Evolutionary conservation across 148 eudicot species (phyloP), one percentile per base, ranked within the genome.

Genomic region (Camellia sinensis): DNA sequence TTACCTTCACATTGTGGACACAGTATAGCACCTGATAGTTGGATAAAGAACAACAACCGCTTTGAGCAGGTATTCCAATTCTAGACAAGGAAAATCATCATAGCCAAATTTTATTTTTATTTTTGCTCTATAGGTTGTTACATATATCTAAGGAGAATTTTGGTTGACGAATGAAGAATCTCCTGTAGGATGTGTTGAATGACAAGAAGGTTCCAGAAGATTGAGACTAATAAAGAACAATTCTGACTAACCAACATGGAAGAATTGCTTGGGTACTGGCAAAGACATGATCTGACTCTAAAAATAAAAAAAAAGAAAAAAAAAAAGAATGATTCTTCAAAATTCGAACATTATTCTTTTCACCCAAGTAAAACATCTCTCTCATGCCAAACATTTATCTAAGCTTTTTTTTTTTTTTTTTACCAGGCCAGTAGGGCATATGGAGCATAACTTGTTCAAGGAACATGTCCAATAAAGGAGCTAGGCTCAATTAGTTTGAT

Each of bases 1-100:
- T 10, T n/a, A 8, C 91, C 91, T 78, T 83, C 10, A 71, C 91
- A 89, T 64, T 87, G 85, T 3, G 73, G 10, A 74, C 91, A 89
- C 19, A 40, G 10, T 63, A 76, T 18, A 41, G 76, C 76, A 85
- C 91, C 91, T 89, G 82, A 72, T 6, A 43, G 53, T 22, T 59
- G n/a, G 56, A 59, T 56, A 8, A 46, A 57, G 48, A 43, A 48
- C 11, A 48, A 64, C 13, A 67, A 78, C 53, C 7, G 29, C 48
- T 10, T 52, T 37, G 21, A 53, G 73, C 11, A 5, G 10, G 41
- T 40, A 11, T 63, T 62, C 56, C 37, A 21, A n/a, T 61, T 13
- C 5, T 43, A 59, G 67, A 60, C 10, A 12, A 75, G 78, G 50
- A 60, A 41, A 65, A 75, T 15, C 67, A 56, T 9, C 10, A 46